Percentiles rank a stretch among this genome's conserved stretches.
Conservation (phyloP, 371 early-diverging fungal genomes). For the Aphelidium insulamus region DNA sequence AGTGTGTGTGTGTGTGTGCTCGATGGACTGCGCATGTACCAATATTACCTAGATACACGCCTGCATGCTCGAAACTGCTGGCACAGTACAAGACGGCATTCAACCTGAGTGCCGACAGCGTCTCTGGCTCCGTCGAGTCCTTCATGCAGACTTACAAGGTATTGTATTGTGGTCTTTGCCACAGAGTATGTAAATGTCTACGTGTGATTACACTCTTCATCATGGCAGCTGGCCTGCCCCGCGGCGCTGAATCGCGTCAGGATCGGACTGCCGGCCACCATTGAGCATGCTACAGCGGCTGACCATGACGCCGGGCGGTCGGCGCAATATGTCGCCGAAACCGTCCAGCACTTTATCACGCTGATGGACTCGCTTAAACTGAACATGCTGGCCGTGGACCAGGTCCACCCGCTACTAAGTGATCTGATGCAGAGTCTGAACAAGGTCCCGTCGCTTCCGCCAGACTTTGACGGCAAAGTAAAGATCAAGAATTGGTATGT, state of each 20-base stretch:
- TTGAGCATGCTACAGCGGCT: conserved; percentile 54
- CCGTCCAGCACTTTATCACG: conserved; percentile 72
- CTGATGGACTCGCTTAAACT: conserved; percentile 73
- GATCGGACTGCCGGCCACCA: conserved; percentile 32
- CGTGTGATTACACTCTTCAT: not conserved
- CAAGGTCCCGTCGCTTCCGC: conserved; percentile 45
- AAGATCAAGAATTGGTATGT: conserved; percentile 56
- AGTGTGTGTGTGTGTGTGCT: not conserved
- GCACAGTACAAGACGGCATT: conserved; percentile 77
- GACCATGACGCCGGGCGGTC: conserved; percentile 22
- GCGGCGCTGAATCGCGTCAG: conserved; percentile 13
- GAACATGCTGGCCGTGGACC: conserved; percentile 66
- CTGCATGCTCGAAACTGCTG: conserved; percentile 68
- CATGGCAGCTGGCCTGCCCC: too few species aligned
- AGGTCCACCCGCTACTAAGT: conserved; percentile 70
- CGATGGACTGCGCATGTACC: not conserved
- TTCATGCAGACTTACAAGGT: conserved; percentile 71
- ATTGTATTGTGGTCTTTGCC: too few species aligned
- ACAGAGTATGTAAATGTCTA: too few species aligned
- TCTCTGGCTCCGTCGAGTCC: conserved; percentile 37
- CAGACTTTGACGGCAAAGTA: conserved; percentile 56
- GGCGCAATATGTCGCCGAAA: conserved; percentile 66
- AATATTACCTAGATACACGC: conserved; percentile 44
- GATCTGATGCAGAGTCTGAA: conserved; percentile 75
- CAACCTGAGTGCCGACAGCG: conserved; percentile 40